Conservation (phyloP, 495 filamentous ascomycete genomes). For the Hyaloscypha variabilis region DNA sequence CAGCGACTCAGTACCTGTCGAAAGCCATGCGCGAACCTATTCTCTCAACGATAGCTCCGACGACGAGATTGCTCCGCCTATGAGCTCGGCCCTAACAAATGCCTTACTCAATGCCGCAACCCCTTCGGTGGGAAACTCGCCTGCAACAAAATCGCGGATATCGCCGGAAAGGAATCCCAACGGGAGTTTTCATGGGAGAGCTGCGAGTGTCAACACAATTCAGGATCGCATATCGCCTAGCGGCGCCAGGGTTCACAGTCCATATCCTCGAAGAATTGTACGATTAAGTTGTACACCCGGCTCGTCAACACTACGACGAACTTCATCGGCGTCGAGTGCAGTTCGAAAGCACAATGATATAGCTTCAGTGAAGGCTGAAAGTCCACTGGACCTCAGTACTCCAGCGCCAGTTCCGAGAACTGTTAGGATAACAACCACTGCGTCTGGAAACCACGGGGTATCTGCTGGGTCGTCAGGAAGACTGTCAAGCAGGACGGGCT, state of each 20-base stretch:
- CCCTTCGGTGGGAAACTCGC: conserved; percentile 44
- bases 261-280: conserved; percentile 28
- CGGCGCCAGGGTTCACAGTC: conserved; percentile 24
- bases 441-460: conserved; percentile 42
- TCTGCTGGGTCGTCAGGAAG: conserved; percentile 45
- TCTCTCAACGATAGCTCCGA: conserved; percentile 68
- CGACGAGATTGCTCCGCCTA: conserved; percentile 69
- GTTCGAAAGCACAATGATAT: conserved; percentile 17
- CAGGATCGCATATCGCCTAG: conserved; percentile 12
- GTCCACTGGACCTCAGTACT: conserved; percentile 60
- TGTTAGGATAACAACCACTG: conserved; percentile 58
- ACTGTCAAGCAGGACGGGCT: conserved; percentile 38
- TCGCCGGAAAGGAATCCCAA: conserved; percentile 14
- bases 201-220: conserved; percentile 8
- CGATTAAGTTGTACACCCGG: conserved; percentile 31
- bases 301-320: conserved; percentile 28
- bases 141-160: conserved; percentile 5
- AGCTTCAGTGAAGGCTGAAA: conserved; percentile 21
- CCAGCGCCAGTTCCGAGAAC: conserved; percentile 65
- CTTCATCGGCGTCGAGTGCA: conserved; percentile 27
- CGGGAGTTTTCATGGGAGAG: conserved; percentile 8
- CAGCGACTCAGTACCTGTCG: conserved; percentile 8
- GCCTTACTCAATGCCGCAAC: conserved; percentile 71
- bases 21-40: conserved; percentile 23
- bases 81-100: conserved; percentile 79